Conservation (phyloP, 805 yeast species). For the Candida mattraensis region DNA sequence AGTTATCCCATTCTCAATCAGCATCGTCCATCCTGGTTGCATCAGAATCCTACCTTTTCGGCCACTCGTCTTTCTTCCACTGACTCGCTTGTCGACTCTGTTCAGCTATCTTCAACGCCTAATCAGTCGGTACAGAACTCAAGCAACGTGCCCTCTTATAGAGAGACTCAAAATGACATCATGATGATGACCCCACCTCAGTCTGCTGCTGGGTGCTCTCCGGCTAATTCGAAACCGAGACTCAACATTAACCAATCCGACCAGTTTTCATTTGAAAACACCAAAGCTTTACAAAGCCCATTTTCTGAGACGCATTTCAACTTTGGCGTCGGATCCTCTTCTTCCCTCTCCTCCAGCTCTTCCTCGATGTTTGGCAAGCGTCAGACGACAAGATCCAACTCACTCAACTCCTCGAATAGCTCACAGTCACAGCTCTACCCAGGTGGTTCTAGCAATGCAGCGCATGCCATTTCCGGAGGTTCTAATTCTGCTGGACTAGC, state of each 20-base stretch:
- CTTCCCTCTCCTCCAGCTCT: slow-evolving; percentile 2
- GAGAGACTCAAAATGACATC: slow-evolving; percentile 13
- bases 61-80: slow-evolving; percentile 34
- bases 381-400: slow-evolving; percentile 8
- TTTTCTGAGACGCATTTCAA: slow-evolving; percentile 19
- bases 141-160: no score
- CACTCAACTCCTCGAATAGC: slow-evolving; percentile 6
- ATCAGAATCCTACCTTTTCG: slow-evolving; percentile 31
- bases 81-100: slow-evolving; percentile 36
- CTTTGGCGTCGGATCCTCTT: slow-evolving; percentile 4
- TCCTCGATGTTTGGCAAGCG: slow-evolving; percentile 1
- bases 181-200: slow-evolving; percentile 23
- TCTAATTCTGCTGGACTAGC: slow-evolving; percentile 1
- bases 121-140: no score
- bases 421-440: slow-evolving; percentile 1
- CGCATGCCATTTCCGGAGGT: slow-evolving; percentile 4
- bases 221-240: slow-evolving; percentile 13
- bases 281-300: slow-evolving; percentile 27
- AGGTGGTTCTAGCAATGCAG: slow-evolving; percentile 6
- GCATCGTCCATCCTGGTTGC: slow-evolving; percentile 37
- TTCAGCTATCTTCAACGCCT: slow-evolving; percentile 21
- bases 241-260: slow-evolving; percentile 13
- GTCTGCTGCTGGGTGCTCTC: slow-evolving; percentile 17
- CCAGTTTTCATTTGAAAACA: slow-evolving; percentile 24
- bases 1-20: slow-evolving; percentile 12